A percentile compares a stretch with the other conserved stretches of the same genome.
phyloP scores from a whole-genome alignment of 1,284 basidiomycete species.

The Pascua guehoae region DNA sequence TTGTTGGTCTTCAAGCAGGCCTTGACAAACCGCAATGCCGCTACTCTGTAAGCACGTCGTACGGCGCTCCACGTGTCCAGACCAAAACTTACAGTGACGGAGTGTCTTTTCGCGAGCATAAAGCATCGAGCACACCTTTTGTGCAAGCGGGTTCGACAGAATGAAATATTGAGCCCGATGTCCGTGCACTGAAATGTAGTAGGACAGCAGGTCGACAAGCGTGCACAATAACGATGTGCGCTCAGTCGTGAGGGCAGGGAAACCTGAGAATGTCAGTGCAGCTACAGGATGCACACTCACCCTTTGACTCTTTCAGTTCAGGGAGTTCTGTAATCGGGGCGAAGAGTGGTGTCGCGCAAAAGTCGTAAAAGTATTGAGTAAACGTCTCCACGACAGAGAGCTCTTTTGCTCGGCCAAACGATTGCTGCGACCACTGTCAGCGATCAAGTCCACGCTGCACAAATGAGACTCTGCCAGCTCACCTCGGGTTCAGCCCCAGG shows the following conservation, averaged over 20 bases:
- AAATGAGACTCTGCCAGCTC: slow-evolving; percentile 15
- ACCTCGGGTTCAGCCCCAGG: slow-evolving; percentile 51
- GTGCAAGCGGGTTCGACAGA: slow-evolving; percentile 69
- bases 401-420: slow-evolving; percentile 13
- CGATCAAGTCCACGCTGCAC: not conserved
- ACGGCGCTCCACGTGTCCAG: not conserved
- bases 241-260: not conserved
- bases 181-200: slow-evolving; percentile 79
- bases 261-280: not conserved
- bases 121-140: slow-evolving; percentile 72
- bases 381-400: slow-evolving; percentile 67
- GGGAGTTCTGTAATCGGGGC: slow-evolving; percentile 73
- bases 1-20: slow-evolving; percentile 80
- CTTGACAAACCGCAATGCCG: slow-evolving; percentile 86
- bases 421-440: slow-evolving; percentile 6
- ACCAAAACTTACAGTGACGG: slow-evolving; percentile 63
- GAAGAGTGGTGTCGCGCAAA: slow-evolving; percentile 69
- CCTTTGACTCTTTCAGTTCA: slow-evolving; percentile 47
- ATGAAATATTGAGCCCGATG: slow-evolving; percentile 89
- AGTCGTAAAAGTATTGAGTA: slow-evolving; percentile 83
- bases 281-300: not conserved
- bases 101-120: slow-evolving; percentile 84
- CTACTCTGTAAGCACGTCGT: slow-evolving; percentile 50
- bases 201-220: slow-evolving; percentile 85
- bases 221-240: slow-evolving; percentile 68